Percentiles rank a stretch among this genome's conserved stretches.
These are phyloP conservation scores for Lotus japonicus DNA, from an alignment of 306 rosid genomes.

Conservation along the genomic window DNA sequence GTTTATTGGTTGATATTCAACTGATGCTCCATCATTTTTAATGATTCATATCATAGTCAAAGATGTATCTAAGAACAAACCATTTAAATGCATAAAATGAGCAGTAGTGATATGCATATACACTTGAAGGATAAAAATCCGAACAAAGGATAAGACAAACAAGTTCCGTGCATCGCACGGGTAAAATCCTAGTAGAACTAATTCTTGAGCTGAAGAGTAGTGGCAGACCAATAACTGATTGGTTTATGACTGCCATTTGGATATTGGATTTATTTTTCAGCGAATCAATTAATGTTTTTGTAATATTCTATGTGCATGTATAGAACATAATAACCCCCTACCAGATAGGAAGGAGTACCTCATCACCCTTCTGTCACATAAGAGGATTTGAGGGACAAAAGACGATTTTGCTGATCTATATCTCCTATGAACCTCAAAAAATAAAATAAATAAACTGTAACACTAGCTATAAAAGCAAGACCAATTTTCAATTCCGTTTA, in stretches of 20 bases:
- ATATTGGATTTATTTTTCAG: neutral
- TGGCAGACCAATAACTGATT: conserved; percentile 24
- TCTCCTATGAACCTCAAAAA: neutral
- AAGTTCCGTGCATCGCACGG: too few species aligned
- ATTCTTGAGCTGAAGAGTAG: neutral
- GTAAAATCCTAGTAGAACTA: too few species aligned
- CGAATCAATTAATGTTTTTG: neutral
- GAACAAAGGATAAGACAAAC: too few species aligned
- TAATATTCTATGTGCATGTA: neutral
- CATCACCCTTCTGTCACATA: neutral
- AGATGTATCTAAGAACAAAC: too few species aligned
- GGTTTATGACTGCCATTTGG: conserved; percentile 13
- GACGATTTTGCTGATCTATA: neutral
- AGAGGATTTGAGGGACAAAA: neutral
- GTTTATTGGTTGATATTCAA: too few species aligned
- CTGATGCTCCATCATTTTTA: too few species aligned
- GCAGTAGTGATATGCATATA: too few species aligned
- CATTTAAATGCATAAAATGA: too few species aligned
- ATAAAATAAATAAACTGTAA: neutral
- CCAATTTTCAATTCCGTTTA: neutral
- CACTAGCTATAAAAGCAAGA: neutral
- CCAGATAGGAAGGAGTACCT: neutral
- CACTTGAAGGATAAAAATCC: too few species aligned
- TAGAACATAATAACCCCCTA: neutral
- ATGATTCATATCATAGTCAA: too few species aligned